These are phyloP conservation scores for Gaeumannomyces tritici DNA, from an alignment of 2,329 filamentous ascomycete species.

Conservation along the genomic window DNA sequence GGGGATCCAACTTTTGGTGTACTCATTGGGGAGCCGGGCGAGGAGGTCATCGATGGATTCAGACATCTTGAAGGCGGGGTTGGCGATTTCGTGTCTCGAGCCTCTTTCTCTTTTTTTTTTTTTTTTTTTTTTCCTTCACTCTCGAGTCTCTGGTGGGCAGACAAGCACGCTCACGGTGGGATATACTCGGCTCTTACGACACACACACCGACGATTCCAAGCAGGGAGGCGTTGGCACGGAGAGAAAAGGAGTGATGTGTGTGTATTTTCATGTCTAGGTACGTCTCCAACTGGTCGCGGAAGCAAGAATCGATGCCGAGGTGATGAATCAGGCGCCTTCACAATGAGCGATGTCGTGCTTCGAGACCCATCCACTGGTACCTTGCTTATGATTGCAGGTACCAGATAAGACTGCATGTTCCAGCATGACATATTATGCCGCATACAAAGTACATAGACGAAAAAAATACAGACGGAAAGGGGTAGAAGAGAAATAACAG, in stretches of 20 bases:
- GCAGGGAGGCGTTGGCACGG: background rate
- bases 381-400: no score
- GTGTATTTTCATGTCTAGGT: background rate
- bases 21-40: slow-evolving; percentile 3
- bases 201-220: background rate
- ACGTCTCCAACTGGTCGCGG: background rate
- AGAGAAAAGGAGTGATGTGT: background rate
- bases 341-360: background rate
- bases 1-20: slow-evolving; percentile 1
- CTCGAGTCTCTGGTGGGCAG: background rate
- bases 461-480: background rate
- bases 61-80: background rate
- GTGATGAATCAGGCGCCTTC: background rate
- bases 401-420: no score
- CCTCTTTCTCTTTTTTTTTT: no score
- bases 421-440: background rate
- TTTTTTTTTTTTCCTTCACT: no score
- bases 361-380: background rate
- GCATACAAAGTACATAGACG: background rate
- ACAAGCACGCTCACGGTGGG: background rate
- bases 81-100: background rate
- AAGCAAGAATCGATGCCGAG: background rate
- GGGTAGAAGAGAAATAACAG: background rate
- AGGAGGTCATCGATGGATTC: slow-evolving; percentile 2
- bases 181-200: background rate